Base-by-base conservation (phyloP, 371 early-diverging fungal species). In the Entomophthora muscae region DNA sequence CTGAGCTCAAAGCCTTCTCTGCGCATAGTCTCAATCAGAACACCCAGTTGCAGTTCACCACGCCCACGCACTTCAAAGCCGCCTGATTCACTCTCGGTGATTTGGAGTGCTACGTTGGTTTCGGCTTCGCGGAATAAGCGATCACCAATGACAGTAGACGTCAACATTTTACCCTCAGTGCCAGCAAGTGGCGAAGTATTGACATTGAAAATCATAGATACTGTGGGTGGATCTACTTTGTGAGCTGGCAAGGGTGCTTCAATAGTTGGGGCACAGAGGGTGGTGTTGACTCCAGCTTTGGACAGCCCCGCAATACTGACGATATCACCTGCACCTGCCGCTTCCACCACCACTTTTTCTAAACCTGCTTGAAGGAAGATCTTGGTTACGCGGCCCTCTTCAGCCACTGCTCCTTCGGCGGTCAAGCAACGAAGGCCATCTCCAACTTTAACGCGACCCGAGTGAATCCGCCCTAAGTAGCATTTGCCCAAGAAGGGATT, bases 301-400 rank as follows among this genome's bases (percentile, higher is more conserved):
- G 80, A 76, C 53, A 89, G 66, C 26, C 89, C 89, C 32, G 86
- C 81, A 26, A 89, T 63, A 2, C 84, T 77, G 3, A 89, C 80
- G 70, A 89, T 82, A 64, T 89, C 89, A 29, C 89, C 89, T n/a
- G 89, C 89, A 33, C 80, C 84, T n/a, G 87, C 89, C 64, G 76
- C 75, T 12, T 75, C 79, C 31, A 84, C 80, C 57, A 83, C 72
- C 32, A 81, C 70, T 72, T 83, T 81, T 64, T 84, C 81, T 60
- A 88, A 69, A 24, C 89, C 89, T 21, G 76, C 72, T 53, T 80
- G 75, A 54, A 83, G 70, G 63, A 89, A 79, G 61, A 89, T 79
- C 71, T 83, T 84, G 7, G 83, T 80, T 62, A 82, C 78, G 56
- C 78, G 73, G 58, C 83, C 85, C 33, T 81, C 78, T 23, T 78